A percentile compares a stretch with the other conserved stretches of the same genome.
phyloP scores from a whole-genome alignment of 192 early-diverging fungal genomes.

The Dissophora ornata region DNA sequence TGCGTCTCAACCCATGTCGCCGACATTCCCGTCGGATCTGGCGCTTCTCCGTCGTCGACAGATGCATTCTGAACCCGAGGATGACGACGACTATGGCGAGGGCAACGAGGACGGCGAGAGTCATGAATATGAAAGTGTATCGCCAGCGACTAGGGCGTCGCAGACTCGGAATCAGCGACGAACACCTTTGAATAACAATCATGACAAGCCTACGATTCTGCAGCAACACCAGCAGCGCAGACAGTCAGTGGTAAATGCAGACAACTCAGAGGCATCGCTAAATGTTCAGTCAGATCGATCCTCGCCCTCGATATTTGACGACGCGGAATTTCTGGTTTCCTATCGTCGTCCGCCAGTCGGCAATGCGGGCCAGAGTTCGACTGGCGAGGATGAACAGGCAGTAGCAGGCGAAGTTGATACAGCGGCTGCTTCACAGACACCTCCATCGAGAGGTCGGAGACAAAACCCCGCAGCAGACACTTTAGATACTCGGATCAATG shows the following conservation, averaged over 20 bases:
- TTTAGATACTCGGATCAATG: no score
- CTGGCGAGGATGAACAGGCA: neutral
- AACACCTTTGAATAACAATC: no score
- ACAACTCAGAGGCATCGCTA: neutral
- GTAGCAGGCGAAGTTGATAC: no score
- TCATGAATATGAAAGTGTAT: neutral
- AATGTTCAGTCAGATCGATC: slow-evolving; percentile 20
- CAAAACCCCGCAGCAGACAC: no score
- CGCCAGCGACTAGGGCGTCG: slow-evolving; percentile 1
- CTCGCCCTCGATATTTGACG: slow-evolving; percentile 47
- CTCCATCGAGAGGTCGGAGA: no score
- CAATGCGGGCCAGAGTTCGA: neutral
- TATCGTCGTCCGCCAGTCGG: neutral
- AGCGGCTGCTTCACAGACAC: no score
- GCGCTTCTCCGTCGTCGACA: slow-evolving; percentile 22
- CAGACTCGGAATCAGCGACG: neutral
- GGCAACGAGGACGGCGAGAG: neutral
- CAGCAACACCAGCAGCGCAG: neutral
- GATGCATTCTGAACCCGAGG: slow-evolving; percentile 3
- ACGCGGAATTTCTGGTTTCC: neutral
- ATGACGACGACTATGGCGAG: slow-evolving; percentile 13
- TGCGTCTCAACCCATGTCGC: slow-evolving; percentile 15
- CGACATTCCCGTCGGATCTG: slow-evolving; percentile 44
- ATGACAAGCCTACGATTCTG: neutral
- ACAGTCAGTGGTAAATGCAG: no score